phyloP scores from a whole-genome alignment of 2,329 filamentous ascomycete genomes.

The Byssothecium circinans region DNA sequence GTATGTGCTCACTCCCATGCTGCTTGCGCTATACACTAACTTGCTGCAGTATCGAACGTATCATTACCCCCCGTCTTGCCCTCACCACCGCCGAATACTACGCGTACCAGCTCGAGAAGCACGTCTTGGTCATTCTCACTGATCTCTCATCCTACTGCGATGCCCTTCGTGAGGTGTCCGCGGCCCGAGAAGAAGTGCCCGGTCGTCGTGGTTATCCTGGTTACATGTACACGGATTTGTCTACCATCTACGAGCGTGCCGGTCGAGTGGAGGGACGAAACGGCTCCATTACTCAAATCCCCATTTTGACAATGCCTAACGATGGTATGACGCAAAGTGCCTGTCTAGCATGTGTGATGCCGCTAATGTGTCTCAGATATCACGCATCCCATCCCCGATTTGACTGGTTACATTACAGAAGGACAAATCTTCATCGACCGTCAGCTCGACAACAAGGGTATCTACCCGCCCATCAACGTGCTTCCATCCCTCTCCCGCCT shows the following conservation, averaged over 20 bases:
- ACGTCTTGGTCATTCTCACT: slow-evolving; percentile 97
- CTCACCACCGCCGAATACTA: slow-evolving; percentile 99
- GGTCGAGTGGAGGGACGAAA: slow-evolving; percentile 96
- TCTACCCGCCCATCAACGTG: slow-evolving; percentile 99
- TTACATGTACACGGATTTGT: slow-evolving; percentile 99
- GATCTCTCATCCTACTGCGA: slow-evolving; percentile 98
- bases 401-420: slow-evolving; percentile 99
- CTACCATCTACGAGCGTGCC: slow-evolving; percentile 98
- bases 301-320: slow-evolving; percentile 99
- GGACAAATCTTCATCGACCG: slow-evolving; percentile 98
- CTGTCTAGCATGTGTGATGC: not conserved
- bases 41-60: slow-evolving; percentile 83
- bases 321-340: slow-evolving; percentile 61
- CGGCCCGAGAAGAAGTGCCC: slow-evolving; percentile 96
- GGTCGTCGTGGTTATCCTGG: slow-evolving; percentile 98
- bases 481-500: slow-evolving; percentile 96
- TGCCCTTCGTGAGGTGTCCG: slow-evolving; percentile 96
- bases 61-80: slow-evolving; percentile 97
- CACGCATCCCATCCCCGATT: slow-evolving; percentile 96
- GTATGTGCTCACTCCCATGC: slow-evolving; percentile 56
- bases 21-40: slow-evolving; percentile 19
- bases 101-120: slow-evolving; percentile 99
- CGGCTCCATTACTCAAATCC: slow-evolving; percentile 98
- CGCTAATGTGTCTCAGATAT: slow-evolving; percentile 64
- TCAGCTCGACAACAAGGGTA: slow-evolving; percentile 89